Percentiles rank a stretch among this genome's conserved stretches.
These are phyloP conservation scores for Trichomonas gallinae DNA, from an alignment of 208 protist genomes.

Conservation along the genomic window DNA sequence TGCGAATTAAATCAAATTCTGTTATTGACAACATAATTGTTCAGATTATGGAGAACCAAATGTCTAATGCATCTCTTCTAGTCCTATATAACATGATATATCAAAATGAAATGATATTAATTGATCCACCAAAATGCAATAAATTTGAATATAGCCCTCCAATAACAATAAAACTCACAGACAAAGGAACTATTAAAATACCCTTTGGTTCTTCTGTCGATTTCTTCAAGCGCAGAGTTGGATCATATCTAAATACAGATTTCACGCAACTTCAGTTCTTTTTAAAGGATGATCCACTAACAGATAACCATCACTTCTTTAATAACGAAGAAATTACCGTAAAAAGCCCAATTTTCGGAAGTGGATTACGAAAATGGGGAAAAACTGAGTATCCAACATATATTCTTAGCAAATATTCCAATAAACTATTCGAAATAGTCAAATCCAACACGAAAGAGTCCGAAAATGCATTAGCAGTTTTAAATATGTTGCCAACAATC, in stretches of 20 bases:
- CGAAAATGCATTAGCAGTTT: not conserved
- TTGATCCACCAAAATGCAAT: not conserved
- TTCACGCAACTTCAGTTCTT: not conserved
- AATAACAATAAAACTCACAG: not conserved
- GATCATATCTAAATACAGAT: not conserved
- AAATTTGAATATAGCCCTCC: not conserved
- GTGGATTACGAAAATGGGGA: not conserved
- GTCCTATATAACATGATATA: not conserved
- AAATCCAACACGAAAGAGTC: not conserved
- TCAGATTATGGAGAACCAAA: not conserved
- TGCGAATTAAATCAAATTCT: not conserved
- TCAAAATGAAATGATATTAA: not conserved
- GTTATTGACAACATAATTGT: not conserved
- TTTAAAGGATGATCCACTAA: not conserved
- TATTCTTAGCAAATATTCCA: not conserved
- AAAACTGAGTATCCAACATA: not conserved
- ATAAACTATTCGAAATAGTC: not conserved
- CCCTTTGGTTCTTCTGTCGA: not conserved
- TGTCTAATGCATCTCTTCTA: not conserved
- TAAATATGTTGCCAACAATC: not conserved
- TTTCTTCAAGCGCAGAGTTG: not conserved
- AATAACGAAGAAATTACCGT: not conserved
- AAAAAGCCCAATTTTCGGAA: not conserved
- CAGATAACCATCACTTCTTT: not conserved
- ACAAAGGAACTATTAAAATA: not conserved